Conservation (phyloP, 257 asterid species). For the Coffea eugenioides region DNA sequence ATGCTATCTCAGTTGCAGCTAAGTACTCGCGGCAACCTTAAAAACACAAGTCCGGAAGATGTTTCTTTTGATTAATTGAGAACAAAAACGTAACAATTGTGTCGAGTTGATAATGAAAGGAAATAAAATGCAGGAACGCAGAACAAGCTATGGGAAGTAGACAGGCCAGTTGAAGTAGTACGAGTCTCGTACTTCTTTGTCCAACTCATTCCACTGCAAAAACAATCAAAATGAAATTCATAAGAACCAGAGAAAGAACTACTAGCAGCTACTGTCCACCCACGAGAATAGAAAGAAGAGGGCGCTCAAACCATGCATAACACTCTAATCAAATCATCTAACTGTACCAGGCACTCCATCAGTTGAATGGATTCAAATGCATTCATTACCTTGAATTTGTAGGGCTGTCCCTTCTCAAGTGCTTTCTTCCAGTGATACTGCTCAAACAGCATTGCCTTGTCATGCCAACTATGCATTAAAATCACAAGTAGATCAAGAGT, state of each 20-base stretch:
- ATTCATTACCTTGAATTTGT: constrained; percentile 67
- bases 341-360: no score
- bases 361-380: neutral
- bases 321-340: no score
- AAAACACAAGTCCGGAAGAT: neutral
- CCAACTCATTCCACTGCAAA: constrained; percentile 84
- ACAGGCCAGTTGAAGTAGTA: constrained; percentile 93
- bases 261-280: neutral
- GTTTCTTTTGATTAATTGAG: neutral
- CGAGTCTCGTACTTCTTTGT: constrained; percentile 55
- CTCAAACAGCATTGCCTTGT: constrained; percentile 83
- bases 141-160: constrained; percentile 46
- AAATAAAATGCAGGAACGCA: neutral
- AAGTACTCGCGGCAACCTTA: neutral
- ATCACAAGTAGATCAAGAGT: constrained; percentile 4
- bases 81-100: neutral
- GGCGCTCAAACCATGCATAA: neutral
- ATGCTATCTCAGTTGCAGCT: neutral
- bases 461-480: constrained; percentile 74
- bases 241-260: neutral
- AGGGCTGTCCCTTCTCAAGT: constrained; percentile 59
- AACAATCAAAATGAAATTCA: constrained; percentile 16
- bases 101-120: neutral
- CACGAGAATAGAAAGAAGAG: neutral
- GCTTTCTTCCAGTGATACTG: constrained; percentile 97